Base-by-base conservation (phyloP, 208 protist species). In the Cochliopodium minus region DNA sequence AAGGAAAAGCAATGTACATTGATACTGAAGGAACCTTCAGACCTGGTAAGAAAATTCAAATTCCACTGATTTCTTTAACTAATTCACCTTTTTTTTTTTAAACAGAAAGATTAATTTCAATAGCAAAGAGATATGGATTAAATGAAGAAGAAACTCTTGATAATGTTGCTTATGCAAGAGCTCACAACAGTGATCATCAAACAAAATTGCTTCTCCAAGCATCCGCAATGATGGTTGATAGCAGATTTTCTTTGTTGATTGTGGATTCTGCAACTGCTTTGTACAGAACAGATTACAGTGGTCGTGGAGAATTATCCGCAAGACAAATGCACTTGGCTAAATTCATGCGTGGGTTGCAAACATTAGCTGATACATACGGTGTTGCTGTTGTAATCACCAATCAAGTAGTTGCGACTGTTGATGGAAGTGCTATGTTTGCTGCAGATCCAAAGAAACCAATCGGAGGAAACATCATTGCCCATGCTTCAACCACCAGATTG, bases 391-490 rank as follows among this genome's bases (percentile, higher is more conserved):
- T 99, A 15, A 92, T 98, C 32, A 97, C 93, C 6, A 98, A 98
- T 70, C 93, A 98, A 74, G 92, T 98, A 1, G 93, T 97, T 1
- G 92, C 95, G 9, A 81, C 90, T 34, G 90, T 96, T 20, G 92
- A 97, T 69, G 92, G 91, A 29, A 82, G 71, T 20, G 71, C 83
- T 43, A 91, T 96, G 83, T 96, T 94, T 57, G 77, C 86, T 65
- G 76, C 90, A 4, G 87, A 97, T 64, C 82, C 93, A 23, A 96
- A 96, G 65, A 98, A 99, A 75, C 95, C 95, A 22, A 96, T 99
- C 66, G 95, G 94, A n/a, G 95, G 95, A 9, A 91, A 99, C 72
- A 98, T 99, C 70, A 96, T 99, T 78, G 96, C 94, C 13, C 97
- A 99, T 74, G 94, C 96, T 10, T 97, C 92, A 0, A 98, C 93